Evolutionary conservation across 1,284 basidiomycete genomes (phyloP), one percentile per base, ranked within the genome.

Genomic region (Puccinia horiana): DNA sequence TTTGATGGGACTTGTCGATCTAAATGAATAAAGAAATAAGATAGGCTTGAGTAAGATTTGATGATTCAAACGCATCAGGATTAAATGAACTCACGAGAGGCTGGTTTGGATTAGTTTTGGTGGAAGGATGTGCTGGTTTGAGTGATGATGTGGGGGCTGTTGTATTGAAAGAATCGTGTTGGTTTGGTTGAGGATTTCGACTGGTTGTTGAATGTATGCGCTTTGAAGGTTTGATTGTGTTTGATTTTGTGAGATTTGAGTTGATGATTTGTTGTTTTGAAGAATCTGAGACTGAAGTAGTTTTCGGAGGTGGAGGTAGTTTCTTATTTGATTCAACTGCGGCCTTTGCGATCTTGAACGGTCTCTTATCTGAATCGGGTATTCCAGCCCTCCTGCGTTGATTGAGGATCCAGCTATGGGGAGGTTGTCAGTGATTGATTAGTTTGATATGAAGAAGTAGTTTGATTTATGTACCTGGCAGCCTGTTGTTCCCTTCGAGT

Each of bases 331-430:
- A 73, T 20, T 84, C 81, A 11, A 84, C 84, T 77, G 83, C 84
- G 0, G 83, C 82, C 26, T 83, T 72, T 5, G 85, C 85, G 58
- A 84, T 72, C 0, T 83, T 83, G 47, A 85, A 85, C 0, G 85
- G 85, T 23, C 85, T 76, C 4, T 81, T 32, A 49, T 85, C 85
- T 32, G 83, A 82, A 63, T 85, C 85, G 8, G 84, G 84, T 47
- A 85, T 85, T 14, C 85, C 85, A 14, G 85, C 85, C 37, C 83
- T 84, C 32, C 85, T 78, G 63, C 85, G 79, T 63, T 84, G 83
- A 11, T 83, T 84, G 49, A 78, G 76, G 37, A 78, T 78, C 61
- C 52, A 83, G 83, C 76, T 78, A 32, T 20, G 18, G 58, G 47
- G 6, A 42, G 61, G 18, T 35, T 11, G 20, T 35, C 3, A 49